phyloP scores from a whole-genome alignment of 1,284 basidiomycete genomes.

The Volvariella surrecta region DNA sequence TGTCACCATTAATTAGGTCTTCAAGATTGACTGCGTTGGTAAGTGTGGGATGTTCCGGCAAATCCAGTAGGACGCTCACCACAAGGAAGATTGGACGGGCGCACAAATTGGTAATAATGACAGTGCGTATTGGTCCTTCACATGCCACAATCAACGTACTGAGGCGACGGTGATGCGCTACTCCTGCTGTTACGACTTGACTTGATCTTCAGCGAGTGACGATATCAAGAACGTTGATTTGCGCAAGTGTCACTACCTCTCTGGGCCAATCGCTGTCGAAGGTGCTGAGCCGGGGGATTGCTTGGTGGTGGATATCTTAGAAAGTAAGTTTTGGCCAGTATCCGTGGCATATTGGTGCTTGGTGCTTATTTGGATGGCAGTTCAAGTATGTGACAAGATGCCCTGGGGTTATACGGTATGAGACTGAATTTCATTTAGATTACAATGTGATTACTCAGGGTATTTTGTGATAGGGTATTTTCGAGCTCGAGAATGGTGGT shows the following conservation, averaged over 20 bases:
- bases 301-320: constrained; percentile 70
- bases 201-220: constrained; percentile 39
- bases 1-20: constrained; percentile 32
- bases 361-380: constrained; percentile 21
- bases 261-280: constrained; percentile 67
- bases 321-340: constrained; percentile 31
- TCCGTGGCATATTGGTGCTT: neutral
- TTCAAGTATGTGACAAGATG: constrained; percentile 67
- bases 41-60: constrained; percentile 14
- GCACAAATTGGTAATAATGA: constrained; percentile 74
- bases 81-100: constrained; percentile 59
- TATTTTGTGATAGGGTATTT: constrained; percentile 45
- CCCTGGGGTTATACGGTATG: constrained; percentile 74
- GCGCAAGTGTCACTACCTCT: constrained; percentile 63
- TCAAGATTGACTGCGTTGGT: constrained; percentile 72
- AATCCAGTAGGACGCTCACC: neutral
- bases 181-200: neutral
- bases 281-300: constrained; percentile 76
- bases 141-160: too few relatives aligned
- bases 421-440: constrained; percentile 4
- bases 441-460: too few relatives aligned
- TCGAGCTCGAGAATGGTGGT: constrained; percentile 69
- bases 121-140: constrained; percentile 27
- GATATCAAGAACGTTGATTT: constrained; percentile 62
- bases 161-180: neutral